These are phyloP conservation scores for Backusella mclennaniae DNA, from an alignment of 192 early-diverging fungal genomes.

Conservation along the genomic window DNA sequence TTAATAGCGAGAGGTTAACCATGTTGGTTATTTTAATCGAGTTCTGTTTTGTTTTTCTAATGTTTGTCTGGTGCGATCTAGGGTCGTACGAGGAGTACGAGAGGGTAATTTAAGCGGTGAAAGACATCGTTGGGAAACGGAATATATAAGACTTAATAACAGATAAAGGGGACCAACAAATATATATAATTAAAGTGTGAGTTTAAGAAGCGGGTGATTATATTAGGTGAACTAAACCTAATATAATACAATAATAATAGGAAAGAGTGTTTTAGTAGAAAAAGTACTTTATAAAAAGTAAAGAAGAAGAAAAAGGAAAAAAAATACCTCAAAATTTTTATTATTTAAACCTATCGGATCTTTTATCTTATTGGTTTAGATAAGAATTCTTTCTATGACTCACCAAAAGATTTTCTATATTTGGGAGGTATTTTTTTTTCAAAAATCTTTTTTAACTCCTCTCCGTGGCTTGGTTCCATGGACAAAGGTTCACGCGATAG, in stretches of 20 bases:
- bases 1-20: conserved; percentile 20
- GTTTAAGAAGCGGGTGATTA: not conserved
- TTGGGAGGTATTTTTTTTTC: not conserved
- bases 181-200: not conserved
- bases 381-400: conserved; percentile 7
- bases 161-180: conserved; percentile 8
- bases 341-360: not conserved
- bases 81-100: conserved; percentile 5
- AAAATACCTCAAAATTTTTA: not conserved
- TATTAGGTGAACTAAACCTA: conserved; percentile 4
- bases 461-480: not conserved
- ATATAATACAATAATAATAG: not conserved
- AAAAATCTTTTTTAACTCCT: not conserved
- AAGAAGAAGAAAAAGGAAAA: not conserved
- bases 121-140: conserved; percentile 13
- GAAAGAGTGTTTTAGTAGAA: not conserved
- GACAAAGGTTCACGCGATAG: not conserved
- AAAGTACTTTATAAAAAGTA: not conserved
- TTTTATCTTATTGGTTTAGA: conserved; percentile 2
- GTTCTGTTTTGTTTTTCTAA: not conserved
- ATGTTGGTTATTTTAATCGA: conserved; percentile 25
- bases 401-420: not conserved
- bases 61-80: conserved; percentile 16
- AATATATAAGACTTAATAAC: not conserved
- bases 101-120: conserved; percentile 23